Evolutionary conservation across 768 basidiomycete genomes (phyloP), one percentile per base, ranked within the genome.

Genomic region (Jaapia argillacea): DNA sequence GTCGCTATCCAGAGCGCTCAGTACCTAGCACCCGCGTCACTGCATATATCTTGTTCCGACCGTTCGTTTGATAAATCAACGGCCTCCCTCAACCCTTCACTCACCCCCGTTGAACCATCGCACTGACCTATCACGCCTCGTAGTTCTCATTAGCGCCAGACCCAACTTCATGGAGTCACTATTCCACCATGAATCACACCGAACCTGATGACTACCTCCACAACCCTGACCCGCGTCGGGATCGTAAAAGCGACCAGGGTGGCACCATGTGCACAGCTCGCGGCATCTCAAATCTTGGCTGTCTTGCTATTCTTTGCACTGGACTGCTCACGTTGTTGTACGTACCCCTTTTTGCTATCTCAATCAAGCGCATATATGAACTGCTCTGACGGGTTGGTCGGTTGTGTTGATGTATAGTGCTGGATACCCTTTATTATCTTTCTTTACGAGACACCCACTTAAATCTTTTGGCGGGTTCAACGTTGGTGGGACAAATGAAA

Each of bases 171-270:
- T 85, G 84, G 84, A 79, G 80, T 18, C 71, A n/a, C n/a, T n/a
- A n/a, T n/a, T n/a, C n/a, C n/a, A n/a, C n/a, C n/a, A n/a, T n/a
- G n/a, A n/a, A n/a, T 54, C 48, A 67, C 33, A 63, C 71, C 20
- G 85, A 88, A 49, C 57, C 75, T 4, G 85, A 87, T 55, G 85
- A 88, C 56, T 74, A 74, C 37, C 63, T 88, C 16, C 85, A 88
- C 56, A 75, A 85, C 48, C 85, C 85, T 1, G 69, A 77, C 45
- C 53, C 53, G 7, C 47, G 42, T 24, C 46, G 54, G 23, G 49
- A 54, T 36, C 35, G 44, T 35, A 52, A 61, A 37, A 57, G 58
- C 21, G 64, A 69, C 45, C 47, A 58, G 43, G 60, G 64, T 13
- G 70, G 71, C 13, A 62, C 71, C 45, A 61, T 71, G 40, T 69